Conservation (phyloP, 2,329 filamentous ascomycete species). For the Ilyonectria robusta region DNA sequence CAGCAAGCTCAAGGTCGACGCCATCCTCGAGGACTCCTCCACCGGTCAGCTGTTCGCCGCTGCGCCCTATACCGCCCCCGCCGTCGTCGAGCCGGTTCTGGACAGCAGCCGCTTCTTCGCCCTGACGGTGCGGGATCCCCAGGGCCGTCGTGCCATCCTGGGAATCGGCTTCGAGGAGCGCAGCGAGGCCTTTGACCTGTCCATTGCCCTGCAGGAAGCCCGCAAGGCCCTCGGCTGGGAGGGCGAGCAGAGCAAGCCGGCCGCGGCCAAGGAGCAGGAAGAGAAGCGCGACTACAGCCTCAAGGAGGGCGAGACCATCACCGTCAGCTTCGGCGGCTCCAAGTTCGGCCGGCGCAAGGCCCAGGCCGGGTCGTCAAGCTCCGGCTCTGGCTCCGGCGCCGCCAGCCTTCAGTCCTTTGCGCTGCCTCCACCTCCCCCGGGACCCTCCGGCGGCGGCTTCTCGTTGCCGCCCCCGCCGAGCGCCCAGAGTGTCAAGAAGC, state of each 20-base stretch:
- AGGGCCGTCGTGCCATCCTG: slow-evolving; percentile 82
- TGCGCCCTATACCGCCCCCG: slow-evolving; percentile 78
- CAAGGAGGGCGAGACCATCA: slow-evolving; percentile 92
- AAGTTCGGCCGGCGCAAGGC: slow-evolving; percentile 66
- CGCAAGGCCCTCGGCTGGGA: slow-evolving; percentile 78
- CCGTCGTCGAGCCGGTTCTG: slow-evolving; percentile 81
- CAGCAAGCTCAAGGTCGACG: slow-evolving; percentile 77
- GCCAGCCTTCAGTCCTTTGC: slow-evolving; percentile 72
- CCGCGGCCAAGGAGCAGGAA: slow-evolving; percentile 54
- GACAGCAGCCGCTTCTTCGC: slow-evolving; percentile 91
- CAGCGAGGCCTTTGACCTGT: slow-evolving; percentile 88
- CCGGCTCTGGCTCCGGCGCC: slow-evolving; percentile 36
- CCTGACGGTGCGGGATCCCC: slow-evolving; percentile 81
- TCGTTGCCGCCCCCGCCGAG: slow-evolving; percentile 79
- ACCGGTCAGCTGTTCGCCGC: slow-evolving; percentile 86
- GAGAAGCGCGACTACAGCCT: slow-evolving; percentile 78
- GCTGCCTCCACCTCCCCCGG: slow-evolving; percentile 77
- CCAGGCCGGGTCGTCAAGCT: slow-evolving; percentile 45
- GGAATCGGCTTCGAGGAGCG: slow-evolving; percentile 92
- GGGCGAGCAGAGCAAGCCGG: slow-evolving; percentile 53
- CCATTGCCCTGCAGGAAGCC: slow-evolving; percentile 84
- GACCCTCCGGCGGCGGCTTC: slow-evolving; percentile 57
- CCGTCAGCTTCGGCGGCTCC: slow-evolving; percentile 77
- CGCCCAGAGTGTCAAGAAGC: slow-evolving; percentile 71
- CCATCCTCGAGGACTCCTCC: slow-evolving; percentile 83